Evolutionary conservation across 225 moss, liverwort and hornwort species (phyloP).

Genomic region (Physcomitrellopsis africana): DNA sequence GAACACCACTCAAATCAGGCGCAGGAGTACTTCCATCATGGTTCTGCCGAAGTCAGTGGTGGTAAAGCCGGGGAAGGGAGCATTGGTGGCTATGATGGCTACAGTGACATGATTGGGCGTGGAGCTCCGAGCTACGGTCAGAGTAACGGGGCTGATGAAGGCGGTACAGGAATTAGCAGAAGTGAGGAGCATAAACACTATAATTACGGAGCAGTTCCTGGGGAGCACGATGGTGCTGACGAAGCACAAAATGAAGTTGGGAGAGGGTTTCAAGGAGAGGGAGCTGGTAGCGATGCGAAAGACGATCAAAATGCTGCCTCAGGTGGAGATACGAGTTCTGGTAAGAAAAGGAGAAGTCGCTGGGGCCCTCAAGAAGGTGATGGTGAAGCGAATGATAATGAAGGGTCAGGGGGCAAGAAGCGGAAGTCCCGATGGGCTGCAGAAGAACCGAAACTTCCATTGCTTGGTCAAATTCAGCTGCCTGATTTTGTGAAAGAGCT

Average conservation of each 20-base stretch:
- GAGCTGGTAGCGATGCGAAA: slow-evolving; percentile 37
- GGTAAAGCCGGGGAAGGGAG: slow-evolving; percentile 34
- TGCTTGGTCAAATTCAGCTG: slow-evolving; percentile 96
- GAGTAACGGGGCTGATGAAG: slow-evolving; percentile 49
- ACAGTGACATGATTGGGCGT: slow-evolving; percentile 44
- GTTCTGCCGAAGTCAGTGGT: slow-evolving; percentile 25
- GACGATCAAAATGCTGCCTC: slow-evolving; percentile 46
- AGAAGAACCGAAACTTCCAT: slow-evolving; percentile 83
- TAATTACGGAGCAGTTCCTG: slow-evolving; percentile 21
- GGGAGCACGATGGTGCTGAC: slow-evolving; percentile 22
- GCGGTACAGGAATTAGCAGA: slow-evolving; percentile 32
- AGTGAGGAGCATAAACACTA: slow-evolving; percentile 35
- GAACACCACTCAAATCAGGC: slow-evolving; percentile 41
- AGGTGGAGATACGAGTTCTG: slow-evolving; percentile 72
- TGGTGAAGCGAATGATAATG: slow-evolving; percentile 74
- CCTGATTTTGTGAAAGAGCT: slow-evolving; percentile 98
- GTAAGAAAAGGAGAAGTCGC: slow-evolving; percentile 90
- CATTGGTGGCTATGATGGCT: slow-evolving; percentile 39
- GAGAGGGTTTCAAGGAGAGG: slow-evolving; percentile 37
- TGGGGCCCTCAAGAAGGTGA: slow-evolving; percentile 99
- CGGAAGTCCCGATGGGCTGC: slow-evolving; percentile 97
- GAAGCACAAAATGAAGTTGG: slow-evolving; percentile 36
- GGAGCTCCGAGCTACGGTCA: slow-evolving; percentile 45
- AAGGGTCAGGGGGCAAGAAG: slow-evolving; percentile 84
- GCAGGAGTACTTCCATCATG: slow-evolving; percentile 37